phyloP scores from a whole-genome alignment of 2,329 filamentous ascomycete genomes.

The Colletotrichum shisoi region DNA sequence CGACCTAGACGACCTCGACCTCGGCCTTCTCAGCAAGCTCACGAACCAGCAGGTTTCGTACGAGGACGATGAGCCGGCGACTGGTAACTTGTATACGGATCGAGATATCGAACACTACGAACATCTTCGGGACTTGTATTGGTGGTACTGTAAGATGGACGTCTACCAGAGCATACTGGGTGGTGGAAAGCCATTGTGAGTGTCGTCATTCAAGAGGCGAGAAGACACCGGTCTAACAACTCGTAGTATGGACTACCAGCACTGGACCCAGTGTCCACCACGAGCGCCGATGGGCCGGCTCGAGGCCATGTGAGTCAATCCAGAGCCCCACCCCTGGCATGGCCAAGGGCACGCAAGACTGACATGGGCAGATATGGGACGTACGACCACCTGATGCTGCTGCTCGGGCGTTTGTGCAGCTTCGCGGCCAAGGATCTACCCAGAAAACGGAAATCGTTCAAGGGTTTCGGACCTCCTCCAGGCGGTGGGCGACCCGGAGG shows the following conservation, averaged over 20 bases:
- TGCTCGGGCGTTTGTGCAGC: slow-evolving; percentile 79
- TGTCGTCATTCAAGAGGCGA: slow-evolving; percentile 40
- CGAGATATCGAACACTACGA: slow-evolving; percentile 82
- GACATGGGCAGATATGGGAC: slow-evolving; percentile 73
- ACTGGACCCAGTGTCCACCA: slow-evolving; percentile 88
- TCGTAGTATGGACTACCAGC: slow-evolving; percentile 75
- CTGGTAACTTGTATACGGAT: slow-evolving; percentile 53
- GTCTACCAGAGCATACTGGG: slow-evolving; percentile 89
- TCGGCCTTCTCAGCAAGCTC: slow-evolving; percentile 53
- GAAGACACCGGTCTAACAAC: slow-evolving; percentile 41
- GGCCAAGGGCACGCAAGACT: slow-evolving; percentile 38
- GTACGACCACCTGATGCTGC: slow-evolving; percentile 83
- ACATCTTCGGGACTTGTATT: slow-evolving; percentile 84
- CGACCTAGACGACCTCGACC: slow-evolving; percentile 53
- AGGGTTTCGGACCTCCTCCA: slow-evolving; percentile 60
- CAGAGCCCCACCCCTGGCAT: background rate
- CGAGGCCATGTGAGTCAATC: slow-evolving; percentile 69
- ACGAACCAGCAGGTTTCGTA: slow-evolving; percentile 51
- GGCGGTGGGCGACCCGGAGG: slow-evolving; percentile 44
- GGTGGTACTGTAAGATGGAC: slow-evolving; percentile 97
- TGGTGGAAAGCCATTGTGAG: slow-evolving; percentile 84
- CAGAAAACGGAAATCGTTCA: slow-evolving; percentile 76
- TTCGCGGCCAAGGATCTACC: slow-evolving; percentile 80
- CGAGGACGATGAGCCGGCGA: slow-evolving; percentile 35
- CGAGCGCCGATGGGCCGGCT: slow-evolving; percentile 78